Percentiles rank a stretch among this genome's conserved stretches.
These are phyloP conservation scores for barrel medic (Medicago truncatula) DNA, from an alignment of 306 rosid species.

Conservation along the genomic window MtrunA17r5.0-ANR NC_053047.1:8199501-8200000, in stretches of 20 bases:
- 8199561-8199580: neutral
- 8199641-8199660: conserved; percentile 39
- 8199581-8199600: neutral
- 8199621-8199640: neutral
- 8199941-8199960: neutral
- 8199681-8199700: conserved; percentile 28
- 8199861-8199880: neutral
- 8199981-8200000: neutral
- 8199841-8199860: conserved; percentile 10
- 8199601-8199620: neutral
- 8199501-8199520: neutral
- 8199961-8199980: neutral
- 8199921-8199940: neutral
- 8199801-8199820: neutral
- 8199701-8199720: conserved; percentile 43
- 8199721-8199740: neutral
- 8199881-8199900: neutral
- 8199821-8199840: neutral
- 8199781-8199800: neutral
- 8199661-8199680: neutral
- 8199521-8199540: neutral
- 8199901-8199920: neutral
- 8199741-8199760: conserved; percentile 2
- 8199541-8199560: neutral
- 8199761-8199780: neutral